Evolutionary conservation across 177 flowering plant genomes (phyloP), one percentile per base, ranked within the genome.

Genomic region (Vitis hybrid): DNA sequence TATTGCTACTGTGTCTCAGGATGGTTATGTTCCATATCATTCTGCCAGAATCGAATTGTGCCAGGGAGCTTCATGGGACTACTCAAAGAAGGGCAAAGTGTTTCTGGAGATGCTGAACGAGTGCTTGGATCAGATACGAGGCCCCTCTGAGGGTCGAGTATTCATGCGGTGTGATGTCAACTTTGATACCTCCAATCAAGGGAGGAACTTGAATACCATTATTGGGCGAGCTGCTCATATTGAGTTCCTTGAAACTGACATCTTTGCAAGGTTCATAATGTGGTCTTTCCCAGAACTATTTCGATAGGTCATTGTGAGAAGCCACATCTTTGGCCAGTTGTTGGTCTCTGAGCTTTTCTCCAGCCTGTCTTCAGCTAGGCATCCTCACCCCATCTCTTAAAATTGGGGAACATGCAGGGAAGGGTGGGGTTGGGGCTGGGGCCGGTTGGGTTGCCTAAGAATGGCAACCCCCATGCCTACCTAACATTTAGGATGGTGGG

Each of bases 11-110:
- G 21, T 66, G 51, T 72, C 34, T 73, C 91, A 93, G 99, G 99
- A 96, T 82, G 98, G 99, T 57, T 96, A 96, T 85, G 91, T 96
- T 32, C 99, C 99, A 14, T 91, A 96, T 81, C 99, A 96, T 74
- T 96, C 99, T 7, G 99, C 99, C 17, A 84, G 99, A 78, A 92
- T 96, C 49, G 98, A 96, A 74, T 52, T 79, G 71, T 92, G 97
- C 77, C 91, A 78, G 18, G 91, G 94, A 59, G 84, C 99, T 61
- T 80, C 91, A 10, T 70, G 71, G 59, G 99, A 96, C 89, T 32
- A 78, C 77, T 89, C 98, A 10, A 93, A 82, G 79, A 91, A 80
- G 78, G 91, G 94, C 13, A 85, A 84, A 69, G 75, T 81, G 3
- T 93, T 93, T 74, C 78, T 87, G 66, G 97, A 96, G 74, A 93